Percentiles rank a stretch among this genome's conserved stretches.
Evolutionary conservation across 2,329 filamentous ascomycete genomes (phyloP).

Genomic region (Aspergillus transmontanensis): DNA sequence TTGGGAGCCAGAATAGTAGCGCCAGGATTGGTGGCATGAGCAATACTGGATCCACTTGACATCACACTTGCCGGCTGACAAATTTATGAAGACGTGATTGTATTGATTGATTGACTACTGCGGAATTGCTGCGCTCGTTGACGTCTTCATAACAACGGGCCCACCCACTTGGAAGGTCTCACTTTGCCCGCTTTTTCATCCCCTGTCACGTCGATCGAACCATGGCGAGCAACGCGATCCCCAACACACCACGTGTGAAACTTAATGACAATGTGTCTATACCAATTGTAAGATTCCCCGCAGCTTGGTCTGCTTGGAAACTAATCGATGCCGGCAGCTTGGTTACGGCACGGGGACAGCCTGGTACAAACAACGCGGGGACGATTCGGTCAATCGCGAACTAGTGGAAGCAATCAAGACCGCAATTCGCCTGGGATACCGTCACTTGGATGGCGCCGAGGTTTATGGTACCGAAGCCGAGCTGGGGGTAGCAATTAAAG

Average conservation of each 20-base stretch:
- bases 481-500: slow-evolving; percentile 52
- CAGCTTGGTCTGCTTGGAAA: slow-evolving; percentile 4
- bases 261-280: slow-evolving; percentile 60
- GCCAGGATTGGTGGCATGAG: neutral
- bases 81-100: neutral
- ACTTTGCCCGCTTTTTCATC: neutral
- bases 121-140: neutral
- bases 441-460: slow-evolving; percentile 66
- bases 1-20: neutral
- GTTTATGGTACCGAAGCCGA: slow-evolving; percentile 54
- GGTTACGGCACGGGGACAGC: slow-evolving; percentile 66
- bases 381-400: slow-evolving; percentile 53
- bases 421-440: slow-evolving; percentile 62
- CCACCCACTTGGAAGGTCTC: neutral
- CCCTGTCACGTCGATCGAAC: neutral
- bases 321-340: slow-evolving; percentile 44
- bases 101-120: neutral
- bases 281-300: slow-evolving; percentile 51
- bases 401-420: slow-evolving; percentile 59
- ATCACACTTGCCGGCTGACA: neutral
- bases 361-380: slow-evolving; percentile 60
- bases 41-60: neutral
- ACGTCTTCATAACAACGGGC: neutral
- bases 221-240: neutral
- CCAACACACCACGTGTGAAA: slow-evolving; percentile 37